phyloP scores from a whole-genome alignment of 495 filamentous ascomycete species.

The Aspergillus asperescens region DNA sequence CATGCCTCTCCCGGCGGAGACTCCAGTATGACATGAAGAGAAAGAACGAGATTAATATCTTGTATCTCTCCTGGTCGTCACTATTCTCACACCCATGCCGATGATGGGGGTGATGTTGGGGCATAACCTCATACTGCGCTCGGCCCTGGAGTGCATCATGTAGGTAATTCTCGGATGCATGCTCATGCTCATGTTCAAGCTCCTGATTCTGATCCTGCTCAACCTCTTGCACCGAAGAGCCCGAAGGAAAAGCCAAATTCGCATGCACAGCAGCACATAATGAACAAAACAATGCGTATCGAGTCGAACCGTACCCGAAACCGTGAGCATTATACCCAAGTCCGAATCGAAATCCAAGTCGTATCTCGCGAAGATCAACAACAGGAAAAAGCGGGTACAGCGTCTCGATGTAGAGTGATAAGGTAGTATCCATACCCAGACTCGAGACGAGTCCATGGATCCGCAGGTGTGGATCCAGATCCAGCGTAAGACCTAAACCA shows the following conservation, averaged over 20 bases:
- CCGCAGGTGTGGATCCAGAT: background rate
- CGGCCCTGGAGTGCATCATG: background rate
- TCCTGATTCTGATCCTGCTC: too few relatives aligned
- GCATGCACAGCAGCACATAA: background rate
- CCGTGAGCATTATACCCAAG: background rate
- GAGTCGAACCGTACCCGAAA: background rate
- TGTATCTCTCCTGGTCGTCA: background rate
- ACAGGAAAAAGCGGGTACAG: background rate
- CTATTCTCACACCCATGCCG: too few relatives aligned
- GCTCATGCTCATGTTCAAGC: background rate
- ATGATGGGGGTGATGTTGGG: background rate
- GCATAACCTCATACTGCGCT: background rate
- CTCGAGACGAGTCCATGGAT: background rate
- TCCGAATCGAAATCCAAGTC: background rate
- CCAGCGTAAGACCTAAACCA: background rate
- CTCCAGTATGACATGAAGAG: slow-evolving; percentile 7
- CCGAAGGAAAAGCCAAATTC: background rate
- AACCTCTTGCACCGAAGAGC: too few relatives aligned
- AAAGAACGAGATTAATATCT: background rate
- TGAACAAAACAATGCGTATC: background rate
- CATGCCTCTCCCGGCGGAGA: background rate
- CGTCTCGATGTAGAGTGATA: background rate
- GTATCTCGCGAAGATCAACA: background rate
- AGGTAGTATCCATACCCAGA: background rate
- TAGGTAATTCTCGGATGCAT: background rate